Evolutionary conservation across 2,329 filamentous ascomycete species (phyloP).

Genomic region (Calonectria leucothoes): DNA sequence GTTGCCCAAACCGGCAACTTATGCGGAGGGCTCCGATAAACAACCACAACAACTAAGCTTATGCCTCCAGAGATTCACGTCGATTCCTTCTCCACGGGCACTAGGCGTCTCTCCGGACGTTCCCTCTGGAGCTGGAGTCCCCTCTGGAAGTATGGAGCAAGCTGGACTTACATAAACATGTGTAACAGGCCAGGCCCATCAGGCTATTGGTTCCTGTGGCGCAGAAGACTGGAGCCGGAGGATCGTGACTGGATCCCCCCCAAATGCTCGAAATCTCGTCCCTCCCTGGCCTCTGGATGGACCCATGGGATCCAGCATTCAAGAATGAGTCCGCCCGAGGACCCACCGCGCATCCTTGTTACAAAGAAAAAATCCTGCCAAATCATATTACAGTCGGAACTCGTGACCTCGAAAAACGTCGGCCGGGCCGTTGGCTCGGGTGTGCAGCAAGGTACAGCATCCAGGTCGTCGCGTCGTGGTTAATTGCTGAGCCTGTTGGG

Average conservation of each 20-base stretch:
- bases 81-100: neutral
- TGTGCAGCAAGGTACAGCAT: slow-evolving; percentile 6
- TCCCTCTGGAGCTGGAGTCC: neutral
- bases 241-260: neutral
- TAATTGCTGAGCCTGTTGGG: slow-evolving; percentile 7
- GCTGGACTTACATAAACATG: slow-evolving; percentile 4
- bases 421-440: slow-evolving; percentile 15
- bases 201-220: neutral
- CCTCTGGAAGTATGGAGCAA: neutral
- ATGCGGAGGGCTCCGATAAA: slow-evolving; percentile 1
- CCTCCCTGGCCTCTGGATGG: slow-evolving; percentile 1
- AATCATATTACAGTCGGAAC: slow-evolving; percentile 2
- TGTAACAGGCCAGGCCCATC: neutral
- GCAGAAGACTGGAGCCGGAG: neutral
- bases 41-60: slow-evolving; percentile 10
- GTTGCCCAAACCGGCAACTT: neutral
- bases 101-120: slow-evolving; percentile 3
- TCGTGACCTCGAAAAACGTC: slow-evolving; percentile 16
- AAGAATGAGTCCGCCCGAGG: slow-evolving; percentile 20
- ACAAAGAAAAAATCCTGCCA: neutral
- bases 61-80: slow-evolving; percentile 1
- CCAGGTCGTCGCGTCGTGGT: neutral
- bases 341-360: slow-evolving; percentile 2
- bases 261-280: neutral
- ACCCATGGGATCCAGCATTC: slow-evolving; percentile 5